Base-by-base conservation (phyloP, 23 red algal species). In the Agarophyton chilense region DNA sequence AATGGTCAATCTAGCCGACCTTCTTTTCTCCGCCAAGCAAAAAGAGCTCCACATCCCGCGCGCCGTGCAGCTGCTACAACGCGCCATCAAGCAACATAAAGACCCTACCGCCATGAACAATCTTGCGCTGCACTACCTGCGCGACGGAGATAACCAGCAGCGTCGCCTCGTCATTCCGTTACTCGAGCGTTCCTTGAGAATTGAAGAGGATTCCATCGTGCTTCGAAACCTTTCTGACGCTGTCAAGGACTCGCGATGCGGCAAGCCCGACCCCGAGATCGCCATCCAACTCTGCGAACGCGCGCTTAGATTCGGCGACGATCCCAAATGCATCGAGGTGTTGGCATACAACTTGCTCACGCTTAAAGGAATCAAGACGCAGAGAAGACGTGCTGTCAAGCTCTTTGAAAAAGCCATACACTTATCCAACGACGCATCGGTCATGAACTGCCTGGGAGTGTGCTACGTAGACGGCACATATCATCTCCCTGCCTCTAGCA, bases 1-100 rank as follows among this genome's bases (percentile, higher is more conserved):
- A 8, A 74, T 74, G 68, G 43, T 74, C 38, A 43, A 47, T 17
- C 68, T 74, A 3, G 68, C 40, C 40, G 40, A 74, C 21, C 38
- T 74, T 43, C 68, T 74, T 21, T 49, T 74, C 68, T 74, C 68
- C 14, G 68, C 26, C n/a, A 45, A 49, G 43, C 40, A 45, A n/a
- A 47, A 49, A 14, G 22, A 29, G 2, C 38, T 24, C n/a, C 39
- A 74, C 10, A 1, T 33, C 25, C 9, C 10, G 24, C 40, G 68
- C 19, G 68, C 40, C 40, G 41, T 74, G n/a, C 68, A 74, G 41
- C 41, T 74, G 21, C 68, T 74, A 0, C 40, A 74, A 18, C 68
- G 68, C 12, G 68, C 68, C 41, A 49, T 74, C 43, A 74, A 74
- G 25, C 68, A 74, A 16, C 40, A 43, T 18, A 29, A 38, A 7